These are phyloP conservation scores for Coffea canephora DNA, from an alignment of 257 asterid genomes.

Conservation along the genomic window DNA sequence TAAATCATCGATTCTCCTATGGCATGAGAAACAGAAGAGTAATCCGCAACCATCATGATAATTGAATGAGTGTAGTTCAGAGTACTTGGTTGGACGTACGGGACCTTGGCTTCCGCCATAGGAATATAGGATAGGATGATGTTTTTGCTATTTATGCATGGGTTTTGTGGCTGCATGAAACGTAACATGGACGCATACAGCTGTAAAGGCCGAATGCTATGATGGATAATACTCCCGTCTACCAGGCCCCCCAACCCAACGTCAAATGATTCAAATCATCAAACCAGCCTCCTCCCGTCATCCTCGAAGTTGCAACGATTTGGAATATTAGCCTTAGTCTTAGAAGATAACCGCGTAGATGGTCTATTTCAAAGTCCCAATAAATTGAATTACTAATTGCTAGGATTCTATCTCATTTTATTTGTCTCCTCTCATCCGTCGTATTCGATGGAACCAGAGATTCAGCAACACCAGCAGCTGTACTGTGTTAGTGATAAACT, in stretches of 20 bases:
- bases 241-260: too few relatives aligned
- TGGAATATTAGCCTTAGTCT: background rate
- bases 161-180: background rate
- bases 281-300: background rate
- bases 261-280: too few relatives aligned
- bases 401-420: background rate
- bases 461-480: background rate
- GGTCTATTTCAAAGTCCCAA: background rate
- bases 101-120: too few relatives aligned
- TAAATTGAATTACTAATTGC: too few relatives aligned
- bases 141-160: background rate
- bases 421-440: background rate
- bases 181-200: background rate
- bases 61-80: background rate
- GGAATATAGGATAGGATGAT: too few relatives aligned
- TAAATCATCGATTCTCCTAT: too few relatives aligned
- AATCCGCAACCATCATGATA: background rate
- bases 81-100: background rate
- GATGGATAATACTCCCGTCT: too few relatives aligned
- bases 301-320: conserved; percentile 7
- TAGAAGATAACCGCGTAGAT: background rate
- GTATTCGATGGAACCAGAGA: background rate
- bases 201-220: background rate
- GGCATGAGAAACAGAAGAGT: too few relatives aligned
- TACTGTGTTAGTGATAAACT: too few relatives aligned